Conservation (phyloP, 1,284 basidiomycete genomes). For the Tetrapyrgos nigripes region DNA sequence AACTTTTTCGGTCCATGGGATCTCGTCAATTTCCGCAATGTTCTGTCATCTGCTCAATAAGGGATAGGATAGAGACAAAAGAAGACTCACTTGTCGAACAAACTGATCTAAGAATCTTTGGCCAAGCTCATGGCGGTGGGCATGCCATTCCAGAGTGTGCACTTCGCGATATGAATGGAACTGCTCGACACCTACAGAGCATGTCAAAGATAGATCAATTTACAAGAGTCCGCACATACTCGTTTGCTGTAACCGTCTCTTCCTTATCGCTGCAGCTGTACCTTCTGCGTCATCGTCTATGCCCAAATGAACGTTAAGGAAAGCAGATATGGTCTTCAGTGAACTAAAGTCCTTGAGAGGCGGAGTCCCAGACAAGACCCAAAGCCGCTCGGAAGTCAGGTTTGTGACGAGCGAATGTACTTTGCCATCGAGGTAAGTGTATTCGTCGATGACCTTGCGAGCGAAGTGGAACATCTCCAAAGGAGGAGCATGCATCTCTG, state of each 20-base stretch:
- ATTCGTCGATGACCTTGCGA: constrained; percentile 92
- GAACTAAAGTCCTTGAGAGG: constrained; percentile 92
- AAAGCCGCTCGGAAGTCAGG: constrained; percentile 81
- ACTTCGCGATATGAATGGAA: constrained; percentile 98
- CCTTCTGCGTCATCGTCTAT: constrained; percentile 91
- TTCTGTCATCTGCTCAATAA: constrained; percentile 58
- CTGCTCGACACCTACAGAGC: constrained; percentile 76
- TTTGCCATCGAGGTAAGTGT: constrained; percentile 90
- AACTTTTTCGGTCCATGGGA: constrained; percentile 78
- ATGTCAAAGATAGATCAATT: constrained; percentile 8
- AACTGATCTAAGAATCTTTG: constrained; percentile 87
- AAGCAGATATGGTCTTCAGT: constrained; percentile 89
- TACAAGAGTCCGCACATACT: constrained; percentile 47
- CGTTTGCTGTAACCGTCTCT: constrained; percentile 84
- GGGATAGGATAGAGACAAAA: neutral
- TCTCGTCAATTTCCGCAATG: constrained; percentile 96
- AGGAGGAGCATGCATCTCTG: constrained; percentile 80
- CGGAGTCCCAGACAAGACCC: constrained; percentile 97
- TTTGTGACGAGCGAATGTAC: constrained; percentile 81
- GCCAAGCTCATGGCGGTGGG: constrained; percentile 82
- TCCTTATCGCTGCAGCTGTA: constrained; percentile 75
- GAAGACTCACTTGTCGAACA: constrained; percentile 76
- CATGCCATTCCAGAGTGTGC: constrained; percentile 92
- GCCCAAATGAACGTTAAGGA: constrained; percentile 87
- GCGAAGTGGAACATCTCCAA: constrained; percentile 93